phyloP scores from a whole-genome alignment of 139 green algal species.

The Marvania coccoides region DNA sequence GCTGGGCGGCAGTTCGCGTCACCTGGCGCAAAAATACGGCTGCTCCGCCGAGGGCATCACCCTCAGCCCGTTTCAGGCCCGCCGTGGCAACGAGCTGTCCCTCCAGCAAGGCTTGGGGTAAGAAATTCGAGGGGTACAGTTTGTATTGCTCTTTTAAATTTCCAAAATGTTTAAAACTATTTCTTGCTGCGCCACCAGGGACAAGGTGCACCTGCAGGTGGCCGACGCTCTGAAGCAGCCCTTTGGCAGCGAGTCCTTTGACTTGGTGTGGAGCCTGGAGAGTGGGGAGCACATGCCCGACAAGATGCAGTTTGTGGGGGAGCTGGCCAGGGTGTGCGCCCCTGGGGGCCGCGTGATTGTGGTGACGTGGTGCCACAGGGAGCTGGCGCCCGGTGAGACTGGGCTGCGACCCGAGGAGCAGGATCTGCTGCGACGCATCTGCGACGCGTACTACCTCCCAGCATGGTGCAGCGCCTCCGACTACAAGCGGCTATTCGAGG shows the following conservation, averaged over 20 bases:
- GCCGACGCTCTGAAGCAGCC: conserved; percentile 79
- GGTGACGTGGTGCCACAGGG: conserved; percentile 86
- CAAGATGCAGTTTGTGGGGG: conserved; percentile 76
- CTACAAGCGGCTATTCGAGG: conserved; percentile 69
- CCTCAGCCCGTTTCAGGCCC: conserved; percentile 73
- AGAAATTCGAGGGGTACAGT: too few relatives aligned
- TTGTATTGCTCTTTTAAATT: too few relatives aligned
- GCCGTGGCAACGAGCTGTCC: conserved; percentile 69
- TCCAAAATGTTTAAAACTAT: too few relatives aligned
- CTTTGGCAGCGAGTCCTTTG: conserved; percentile 66
- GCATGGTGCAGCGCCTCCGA: conserved; percentile 87
- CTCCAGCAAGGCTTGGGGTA: conserved; percentile 46
- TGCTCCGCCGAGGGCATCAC: conserved; percentile 74
- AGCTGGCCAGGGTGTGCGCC: conserved; percentile 81
- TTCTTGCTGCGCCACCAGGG: too few relatives aligned
- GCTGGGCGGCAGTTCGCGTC: conserved; percentile 82
- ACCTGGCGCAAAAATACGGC: conserved; percentile 75
- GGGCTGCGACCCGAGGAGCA: conserved; percentile 42
- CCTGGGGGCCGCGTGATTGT: conserved; percentile 79
- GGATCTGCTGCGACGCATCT: conserved; percentile 84
- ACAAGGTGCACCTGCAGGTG: conserved; percentile 47
- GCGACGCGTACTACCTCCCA: conserved; percentile 95
- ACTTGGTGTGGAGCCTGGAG: conserved; percentile 84
- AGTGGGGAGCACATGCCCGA: conserved; percentile 92
- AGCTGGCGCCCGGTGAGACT: conserved; percentile 35